Evolutionary conservation across 768 basidiomycete genomes (phyloP).

Genomic region (Leccinum truebloodii): DNA sequence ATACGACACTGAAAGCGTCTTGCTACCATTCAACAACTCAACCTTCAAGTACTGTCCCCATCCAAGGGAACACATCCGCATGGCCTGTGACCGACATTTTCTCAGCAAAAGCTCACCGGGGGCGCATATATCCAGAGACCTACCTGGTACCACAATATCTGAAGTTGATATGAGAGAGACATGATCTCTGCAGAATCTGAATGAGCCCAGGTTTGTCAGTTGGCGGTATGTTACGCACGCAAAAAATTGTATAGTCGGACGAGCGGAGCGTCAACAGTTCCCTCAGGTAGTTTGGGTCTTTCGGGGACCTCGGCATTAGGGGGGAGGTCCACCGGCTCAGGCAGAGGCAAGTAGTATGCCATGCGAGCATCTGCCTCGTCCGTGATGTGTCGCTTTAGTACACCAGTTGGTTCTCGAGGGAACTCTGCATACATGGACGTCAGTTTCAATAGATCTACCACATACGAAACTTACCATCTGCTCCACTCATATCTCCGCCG

Average conservation of each 20-base stretch:
- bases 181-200: constrained; percentile 65
- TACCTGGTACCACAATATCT: constrained; percentile 81
- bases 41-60: constrained; percentile 79
- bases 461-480: constrained; percentile 53
- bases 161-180: constrained; percentile 90
- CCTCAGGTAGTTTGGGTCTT: constrained; percentile 52
- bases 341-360: constrained; percentile 58
- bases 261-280: constrained; percentile 77
- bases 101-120: not conserved
- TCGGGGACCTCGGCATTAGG: constrained; percentile 44
- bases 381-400: constrained; percentile 65
- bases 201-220: not conserved
- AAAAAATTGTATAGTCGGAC: constrained; percentile 86
- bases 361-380: constrained; percentile 74
- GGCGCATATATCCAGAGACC: constrained; percentile 3
- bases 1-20: constrained; percentile 73
- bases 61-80: constrained; percentile 80
- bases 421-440: constrained; percentile 51
- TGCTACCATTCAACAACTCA: constrained; percentile 66
- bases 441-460: not conserved
- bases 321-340: constrained; percentile 42
- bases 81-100: constrained; percentile 43
- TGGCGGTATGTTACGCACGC: constrained; percentile 51
- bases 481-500: constrained; percentile 69
- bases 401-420: constrained; percentile 63